Percentiles rank a stretch among this genome's conserved stretches.
Conservation (phyloP, 2,329 filamentous ascomycete species). For the Fusarium algeriense region DNA sequence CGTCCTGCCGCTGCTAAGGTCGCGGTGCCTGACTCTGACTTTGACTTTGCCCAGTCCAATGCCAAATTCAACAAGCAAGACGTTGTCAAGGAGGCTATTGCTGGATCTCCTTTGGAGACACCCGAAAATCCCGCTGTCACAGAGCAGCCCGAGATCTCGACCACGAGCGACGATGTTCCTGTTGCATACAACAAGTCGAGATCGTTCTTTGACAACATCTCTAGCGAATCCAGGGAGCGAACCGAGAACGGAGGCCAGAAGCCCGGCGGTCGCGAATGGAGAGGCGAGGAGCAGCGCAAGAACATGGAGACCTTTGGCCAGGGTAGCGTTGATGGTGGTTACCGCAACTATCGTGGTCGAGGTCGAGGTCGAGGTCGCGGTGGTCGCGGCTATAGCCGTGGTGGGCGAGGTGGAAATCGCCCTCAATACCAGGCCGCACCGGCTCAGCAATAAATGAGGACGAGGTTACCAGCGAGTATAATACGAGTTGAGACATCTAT, state of each 20-base stretch:
- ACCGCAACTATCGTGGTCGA: conserved; percentile 82
- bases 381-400: conserved; percentile 55
- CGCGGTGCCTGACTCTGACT: conserved; percentile 90
- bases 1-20: conserved; percentile 71
- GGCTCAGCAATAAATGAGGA: conserved; percentile 46
- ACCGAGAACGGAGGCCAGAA: conserved; percentile 77
- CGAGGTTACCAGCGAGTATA: neutral
- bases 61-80: conserved; percentile 63
- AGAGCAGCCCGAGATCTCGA: conserved; percentile 54
- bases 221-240: conserved; percentile 90
- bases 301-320: conserved; percentile 99
- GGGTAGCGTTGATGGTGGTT: conserved; percentile 88
- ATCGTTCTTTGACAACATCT: conserved; percentile 99
- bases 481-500: conserved; percentile 7
- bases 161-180: conserved; percentile 58
- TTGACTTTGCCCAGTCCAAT: conserved; percentile 80
- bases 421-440: conserved; percentile 49
- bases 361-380: conserved; percentile 77
- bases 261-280: conserved; percentile 86
- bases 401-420: conserved; percentile 56
- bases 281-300: conserved; percentile 91
- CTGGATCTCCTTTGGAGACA: conserved; percentile 75
- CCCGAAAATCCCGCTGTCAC: conserved; percentile 54
- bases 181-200: conserved; percentile 84
- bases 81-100: conserved; percentile 88